Conservation (phyloP, 2,329 filamentous ascomycete genomes). For the Cadophora gregata region DNA sequence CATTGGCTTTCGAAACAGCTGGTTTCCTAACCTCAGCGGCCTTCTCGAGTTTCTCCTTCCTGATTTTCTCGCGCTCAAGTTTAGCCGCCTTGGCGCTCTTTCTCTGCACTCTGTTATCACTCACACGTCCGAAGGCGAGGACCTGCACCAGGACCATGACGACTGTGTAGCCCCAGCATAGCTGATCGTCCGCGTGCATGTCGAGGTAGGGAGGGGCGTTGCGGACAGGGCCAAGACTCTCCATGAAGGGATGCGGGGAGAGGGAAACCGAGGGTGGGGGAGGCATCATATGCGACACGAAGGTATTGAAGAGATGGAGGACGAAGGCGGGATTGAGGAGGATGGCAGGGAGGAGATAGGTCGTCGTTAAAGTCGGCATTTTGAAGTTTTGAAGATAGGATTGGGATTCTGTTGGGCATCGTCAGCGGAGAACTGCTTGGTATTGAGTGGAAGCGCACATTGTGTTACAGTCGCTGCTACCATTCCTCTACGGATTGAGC, state of each 20-base stretch:
- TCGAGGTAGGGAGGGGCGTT: conserved; percentile 44
- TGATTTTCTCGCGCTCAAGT: conserved; percentile 30
- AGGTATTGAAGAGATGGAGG: conserved; percentile 48
- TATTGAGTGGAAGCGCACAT: conserved; percentile 14
- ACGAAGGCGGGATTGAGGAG: conserved; percentile 49
- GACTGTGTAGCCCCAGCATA: conserved; percentile 49
- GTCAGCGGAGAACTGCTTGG: conserved; percentile 15
- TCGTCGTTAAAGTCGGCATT: conserved; percentile 39
- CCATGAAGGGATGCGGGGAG: conserved; percentile 41
- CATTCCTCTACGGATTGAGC: conserved; percentile 18
- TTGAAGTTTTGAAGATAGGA: conserved; percentile 21
- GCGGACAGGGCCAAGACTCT: conserved; percentile 41
- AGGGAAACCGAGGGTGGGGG: conserved; percentile 39
- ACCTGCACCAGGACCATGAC: conserved; percentile 48
- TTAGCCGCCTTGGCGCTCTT: conserved; percentile 35
- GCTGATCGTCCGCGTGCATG: conserved; percentile 45
- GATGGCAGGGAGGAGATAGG: conserved; percentile 46
- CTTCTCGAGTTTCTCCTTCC: conserved; percentile 27
- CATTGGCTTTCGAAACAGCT: conserved; percentile 9
- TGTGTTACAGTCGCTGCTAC: conserved; percentile 14
- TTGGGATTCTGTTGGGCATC: conserved; percentile 21
- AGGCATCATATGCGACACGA: conserved; percentile 45
- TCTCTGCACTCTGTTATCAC: conserved; percentile 37
- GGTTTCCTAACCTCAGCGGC: conserved; percentile 14
- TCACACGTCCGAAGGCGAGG: conserved; percentile 44